Conservation (phyloP, 345 rosid species). For the Excoecaria cochinchinensis region DNA sequence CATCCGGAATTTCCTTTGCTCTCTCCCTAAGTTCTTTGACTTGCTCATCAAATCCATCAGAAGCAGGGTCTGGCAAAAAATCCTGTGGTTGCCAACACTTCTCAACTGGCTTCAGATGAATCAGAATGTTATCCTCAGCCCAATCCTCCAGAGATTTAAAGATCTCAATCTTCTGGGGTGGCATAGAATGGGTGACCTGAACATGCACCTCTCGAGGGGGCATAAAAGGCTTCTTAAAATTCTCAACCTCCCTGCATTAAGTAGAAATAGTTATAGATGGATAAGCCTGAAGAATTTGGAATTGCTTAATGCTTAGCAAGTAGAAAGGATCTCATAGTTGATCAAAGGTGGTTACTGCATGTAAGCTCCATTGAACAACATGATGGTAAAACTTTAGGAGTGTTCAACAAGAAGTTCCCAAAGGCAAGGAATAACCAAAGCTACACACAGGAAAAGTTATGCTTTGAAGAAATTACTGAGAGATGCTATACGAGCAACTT, state of each 20-base stretch:
- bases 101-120: conserved; percentile 80
- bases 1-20: conserved; percentile 80
- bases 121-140: conserved; percentile 73
- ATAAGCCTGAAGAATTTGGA: not conserved
- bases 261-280: not conserved
- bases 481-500: too few species aligned
- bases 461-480: too few species aligned
- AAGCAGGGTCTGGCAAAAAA: conserved; percentile 81
- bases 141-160: conserved; percentile 82
- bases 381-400: not conserved
- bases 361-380: not conserved
- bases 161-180: conserved; percentile 85
- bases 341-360: not conserved
- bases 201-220: conserved; percentile 80
- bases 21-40: conserved; percentile 76
- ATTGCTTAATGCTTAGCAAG: not conserved
- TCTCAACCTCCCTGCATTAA: conserved; percentile 69
- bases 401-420: not conserved
- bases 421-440: too few species aligned
- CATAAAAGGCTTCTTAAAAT: conserved; percentile 64
- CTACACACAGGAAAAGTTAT: too few species aligned
- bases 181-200: conserved; percentile 90
- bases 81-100: conserved; percentile 95
- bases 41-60: conserved; percentile 80
- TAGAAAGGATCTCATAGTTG: not conserved